Evolutionary conservation across 2,329 filamentous ascomycete genomes (phyloP).

Genomic region (Calonectria pseudoturangicola): DNA sequence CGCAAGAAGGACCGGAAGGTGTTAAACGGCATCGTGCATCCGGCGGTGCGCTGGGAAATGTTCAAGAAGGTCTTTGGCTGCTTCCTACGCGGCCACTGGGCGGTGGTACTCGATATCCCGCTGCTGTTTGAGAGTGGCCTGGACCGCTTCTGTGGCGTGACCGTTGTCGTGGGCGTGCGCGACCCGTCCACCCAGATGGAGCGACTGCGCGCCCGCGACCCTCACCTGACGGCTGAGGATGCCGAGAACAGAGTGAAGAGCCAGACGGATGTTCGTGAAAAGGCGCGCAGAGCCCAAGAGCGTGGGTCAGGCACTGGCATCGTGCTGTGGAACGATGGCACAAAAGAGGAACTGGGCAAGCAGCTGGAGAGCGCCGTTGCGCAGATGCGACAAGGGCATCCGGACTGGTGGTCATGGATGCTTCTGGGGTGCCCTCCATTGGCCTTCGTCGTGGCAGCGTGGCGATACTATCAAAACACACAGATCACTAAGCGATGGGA

Average conservation of each 20-base stretch:
- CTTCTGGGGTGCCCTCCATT: constrained; percentile 83
- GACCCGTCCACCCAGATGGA: constrained; percentile 89
- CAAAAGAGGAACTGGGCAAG: constrained; percentile 79
- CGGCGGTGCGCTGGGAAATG: constrained; percentile 89
- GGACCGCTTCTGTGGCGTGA: constrained; percentile 88
- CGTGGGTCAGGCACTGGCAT: constrained; percentile 80
- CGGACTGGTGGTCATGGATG: constrained; percentile 89
- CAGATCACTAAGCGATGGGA: constrained; percentile 83
- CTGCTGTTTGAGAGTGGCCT: constrained; percentile 92
- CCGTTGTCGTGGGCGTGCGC: constrained; percentile 89
- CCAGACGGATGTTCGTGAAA: constrained; percentile 89
- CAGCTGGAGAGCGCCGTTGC: constrained; percentile 81
- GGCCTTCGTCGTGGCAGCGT: constrained; percentile 80
- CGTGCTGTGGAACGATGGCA: constrained; percentile 93
- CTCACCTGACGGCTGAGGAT: constrained; percentile 87
- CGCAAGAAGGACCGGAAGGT: constrained; percentile 82
- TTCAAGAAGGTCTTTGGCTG: constrained; percentile 82
- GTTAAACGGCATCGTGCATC: constrained; percentile 94
- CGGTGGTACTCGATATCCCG: constrained; percentile 93
- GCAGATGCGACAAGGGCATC: constrained; percentile 77
- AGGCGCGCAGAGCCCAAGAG: constrained; percentile 84
- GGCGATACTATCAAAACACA: constrained; percentile 84
- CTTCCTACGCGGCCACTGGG: constrained; percentile 87
- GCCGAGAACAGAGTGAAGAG: constrained; percentile 90
- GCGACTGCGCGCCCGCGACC: constrained; percentile 83